phyloP scores from a whole-genome alignment of 768 basidiomycete genomes.

The Melanogaster broomeanus region DNA sequence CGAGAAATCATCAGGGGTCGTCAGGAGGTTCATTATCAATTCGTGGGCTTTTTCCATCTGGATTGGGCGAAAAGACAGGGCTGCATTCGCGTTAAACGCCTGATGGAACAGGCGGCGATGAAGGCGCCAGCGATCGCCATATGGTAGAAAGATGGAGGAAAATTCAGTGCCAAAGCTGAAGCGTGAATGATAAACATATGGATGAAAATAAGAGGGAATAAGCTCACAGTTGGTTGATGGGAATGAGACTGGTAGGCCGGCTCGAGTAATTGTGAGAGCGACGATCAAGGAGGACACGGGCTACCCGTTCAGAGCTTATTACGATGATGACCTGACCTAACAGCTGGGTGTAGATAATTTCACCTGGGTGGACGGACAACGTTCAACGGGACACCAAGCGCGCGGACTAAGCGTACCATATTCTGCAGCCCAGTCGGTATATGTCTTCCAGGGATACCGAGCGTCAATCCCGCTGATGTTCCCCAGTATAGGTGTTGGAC shows the following conservation, averaged over 20 bases:
- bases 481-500: constrained; percentile 7
- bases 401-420: constrained; percentile 4
- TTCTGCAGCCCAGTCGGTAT: constrained; percentile 7
- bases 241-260: constrained; percentile 4
- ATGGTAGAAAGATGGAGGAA: constrained; percentile 15
- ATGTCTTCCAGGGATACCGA: constrained; percentile 10
- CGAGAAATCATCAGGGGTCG: constrained; percentile 17
- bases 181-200: neutral
- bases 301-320: constrained; percentile 15
- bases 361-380: neutral
- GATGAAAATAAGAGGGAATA: neutral
- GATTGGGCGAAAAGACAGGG: constrained; percentile 26
- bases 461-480: constrained; percentile 6
- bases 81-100: constrained; percentile 27
- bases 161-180: constrained; percentile 16
- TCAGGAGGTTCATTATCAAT: constrained; percentile 29
- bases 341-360: constrained; percentile 11
- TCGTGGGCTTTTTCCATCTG: constrained; percentile 30
- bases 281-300: constrained; percentile 7
- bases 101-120: constrained; percentile 35
- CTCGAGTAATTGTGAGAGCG: constrained; percentile 16
- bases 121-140: constrained; percentile 22
- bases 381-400: neutral
- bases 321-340: constrained; percentile 13
- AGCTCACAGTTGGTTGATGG: constrained; percentile 1